phyloP scores from a whole-genome alignment of 164 flowering plant species.

The Buxus sempervirens region DNA sequence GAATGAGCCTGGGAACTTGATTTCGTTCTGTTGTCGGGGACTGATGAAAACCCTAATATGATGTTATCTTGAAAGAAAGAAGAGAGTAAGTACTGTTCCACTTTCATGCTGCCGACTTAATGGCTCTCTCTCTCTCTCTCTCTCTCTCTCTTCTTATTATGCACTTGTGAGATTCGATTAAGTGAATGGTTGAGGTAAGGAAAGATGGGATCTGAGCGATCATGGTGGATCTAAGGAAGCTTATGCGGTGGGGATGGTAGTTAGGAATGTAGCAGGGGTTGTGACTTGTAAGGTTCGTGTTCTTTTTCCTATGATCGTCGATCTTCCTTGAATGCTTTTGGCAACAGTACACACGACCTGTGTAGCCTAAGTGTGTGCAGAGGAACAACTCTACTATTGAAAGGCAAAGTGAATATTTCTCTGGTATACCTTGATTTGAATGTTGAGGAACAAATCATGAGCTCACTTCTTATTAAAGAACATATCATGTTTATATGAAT shows the following conservation, averaged over 20 bases:
- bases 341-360: constrained; percentile 7
- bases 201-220: constrained; percentile 15
- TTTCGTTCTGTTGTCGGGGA: constrained; percentile 18
- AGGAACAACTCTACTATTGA: too few species aligned
- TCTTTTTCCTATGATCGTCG: constrained; percentile 19
- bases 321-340: constrained; percentile 13
- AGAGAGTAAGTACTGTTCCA: constrained; percentile 1
- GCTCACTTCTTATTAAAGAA: too few species aligned
- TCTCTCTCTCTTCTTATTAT: background rate
- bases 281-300: constrained; percentile 11
- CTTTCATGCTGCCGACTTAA: constrained; percentile 5
- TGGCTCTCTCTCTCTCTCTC: constrained; percentile 1
- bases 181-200: background rate
- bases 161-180: background rate
- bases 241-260: constrained; percentile 6
- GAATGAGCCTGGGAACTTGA: constrained; percentile 34
- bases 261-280: background rate
- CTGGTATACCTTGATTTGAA: too few species aligned
- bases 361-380: background rate
- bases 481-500: too few species aligned
- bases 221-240: constrained; percentile 6
- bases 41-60: constrained; percentile 1
- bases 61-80: background rate
- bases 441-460: too few species aligned
- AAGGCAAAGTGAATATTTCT: too few species aligned